phyloP scores from a whole-genome alignment of 768 basidiomycete genomes.

The Suillus fuscotomentosus region DNA sequence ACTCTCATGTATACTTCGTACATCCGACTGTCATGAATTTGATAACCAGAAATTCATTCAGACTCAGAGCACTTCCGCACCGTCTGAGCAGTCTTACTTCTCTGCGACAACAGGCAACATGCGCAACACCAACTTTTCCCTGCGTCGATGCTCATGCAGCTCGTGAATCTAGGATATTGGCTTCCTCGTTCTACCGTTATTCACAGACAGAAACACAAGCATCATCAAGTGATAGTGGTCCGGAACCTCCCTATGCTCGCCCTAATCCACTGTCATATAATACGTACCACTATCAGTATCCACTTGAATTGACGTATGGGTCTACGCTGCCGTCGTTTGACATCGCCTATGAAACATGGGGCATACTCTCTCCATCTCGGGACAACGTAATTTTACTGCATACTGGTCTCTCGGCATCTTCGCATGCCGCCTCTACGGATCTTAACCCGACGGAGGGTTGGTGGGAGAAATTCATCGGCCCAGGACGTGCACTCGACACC shows the following conservation, averaged over 20 bases:
- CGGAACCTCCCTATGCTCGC: conserved; percentile 81
- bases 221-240: conserved; percentile 49
- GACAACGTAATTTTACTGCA: conserved; percentile 95
- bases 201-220: conserved; percentile 11
- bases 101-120: not conserved
- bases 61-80: not conserved
- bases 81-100: not conserved
- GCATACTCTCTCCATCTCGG: conserved; percentile 68
- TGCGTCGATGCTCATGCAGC: conserved; percentile 83
- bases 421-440: conserved; percentile 84
- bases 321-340: conserved; percentile 65
- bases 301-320: conserved; percentile 68
- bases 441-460: conserved; percentile 83
- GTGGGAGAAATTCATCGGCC: conserved; percentile 99
- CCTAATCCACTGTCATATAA: conserved; percentile 75
- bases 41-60: not conserved
- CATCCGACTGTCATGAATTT: not conserved
- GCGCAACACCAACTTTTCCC: conserved; percentile 47
- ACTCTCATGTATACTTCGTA: not conserved
- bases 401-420: conserved; percentile 94
- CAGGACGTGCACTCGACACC: conserved; percentile 92
- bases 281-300: conserved; percentile 57
- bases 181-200: conserved; percentile 22
- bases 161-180: conserved; percentile 56
- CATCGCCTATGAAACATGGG: conserved; percentile 99